Percentiles rank a stretch among this genome's conserved stretches.
phyloP scores from a whole-genome alignment of 2,329 filamentous ascomycete genomes.

The Torrubiellomyces zombiae region DNA sequence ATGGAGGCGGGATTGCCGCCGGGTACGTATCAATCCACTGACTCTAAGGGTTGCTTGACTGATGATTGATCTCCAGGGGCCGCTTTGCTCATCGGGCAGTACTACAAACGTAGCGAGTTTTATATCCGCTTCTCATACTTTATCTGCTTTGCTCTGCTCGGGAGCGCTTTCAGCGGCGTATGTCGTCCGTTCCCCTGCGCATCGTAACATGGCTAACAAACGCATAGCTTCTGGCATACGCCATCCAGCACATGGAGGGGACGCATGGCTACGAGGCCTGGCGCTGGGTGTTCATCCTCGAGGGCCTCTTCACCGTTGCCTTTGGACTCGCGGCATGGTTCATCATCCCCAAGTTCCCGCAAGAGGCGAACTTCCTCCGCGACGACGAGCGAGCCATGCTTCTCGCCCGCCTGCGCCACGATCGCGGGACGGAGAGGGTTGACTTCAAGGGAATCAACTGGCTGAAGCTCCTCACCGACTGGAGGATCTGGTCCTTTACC shows the following conservation, averaged over 20 bases:
- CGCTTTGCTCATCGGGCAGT: constrained; percentile 5
- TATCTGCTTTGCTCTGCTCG: constrained; percentile 5
- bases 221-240: constrained; percentile 5
- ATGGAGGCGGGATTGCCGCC: constrained; percentile 4
- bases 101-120: constrained; percentile 4
- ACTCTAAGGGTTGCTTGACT: constrained; percentile 1
- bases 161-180: constrained; percentile 5
- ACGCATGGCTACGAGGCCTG: constrained; percentile 15
- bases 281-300: constrained; percentile 47
- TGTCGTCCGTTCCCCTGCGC: not conserved
- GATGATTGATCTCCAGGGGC: constrained; percentile 2
- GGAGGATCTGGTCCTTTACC: constrained; percentile 20
- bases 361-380: constrained; percentile 29
- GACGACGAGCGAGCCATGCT: constrained; percentile 35
- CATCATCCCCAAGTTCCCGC: constrained; percentile 31
- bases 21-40: constrained; percentile 1
- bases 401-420: constrained; percentile 28
- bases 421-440: constrained; percentile 30
- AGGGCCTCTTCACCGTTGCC: constrained; percentile 35
- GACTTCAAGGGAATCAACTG: constrained; percentile 26
- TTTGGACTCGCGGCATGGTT: constrained; percentile 29
- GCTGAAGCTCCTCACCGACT: constrained; percentile 18
- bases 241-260: constrained; percentile 4
- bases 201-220: constrained; percentile 1
- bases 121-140: constrained; percentile 6